Conservation (phyloP, 805 yeast genomes). For the Jamesozyma rosinii region DNA sequence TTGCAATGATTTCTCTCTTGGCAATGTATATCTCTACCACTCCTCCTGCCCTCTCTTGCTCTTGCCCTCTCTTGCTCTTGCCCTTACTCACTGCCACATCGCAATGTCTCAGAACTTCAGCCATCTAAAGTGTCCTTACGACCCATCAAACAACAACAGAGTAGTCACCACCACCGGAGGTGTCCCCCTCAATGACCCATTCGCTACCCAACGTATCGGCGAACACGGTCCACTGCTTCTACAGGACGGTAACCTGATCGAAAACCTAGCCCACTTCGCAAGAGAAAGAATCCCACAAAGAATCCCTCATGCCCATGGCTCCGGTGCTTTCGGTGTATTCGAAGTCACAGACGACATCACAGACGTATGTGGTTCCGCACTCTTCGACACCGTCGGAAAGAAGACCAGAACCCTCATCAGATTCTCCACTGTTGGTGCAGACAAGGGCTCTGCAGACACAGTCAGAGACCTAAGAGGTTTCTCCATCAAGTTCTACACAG, state of each 20-base stretch:
- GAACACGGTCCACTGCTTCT: slow-evolving; percentile 69
- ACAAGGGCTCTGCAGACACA: slow-evolving; percentile 55
- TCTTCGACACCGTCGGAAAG: slow-evolving; percentile 67
- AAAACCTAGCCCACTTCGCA: slow-evolving; percentile 77
- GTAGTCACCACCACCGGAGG: slow-evolving; percentile 66
- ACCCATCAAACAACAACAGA: slow-evolving; percentile 28
- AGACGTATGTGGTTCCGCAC: slow-evolving; percentile 59
- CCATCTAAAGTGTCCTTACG: not conserved
- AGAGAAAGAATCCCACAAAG: slow-evolving; percentile 87
- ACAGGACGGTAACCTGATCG: slow-evolving; percentile 76
- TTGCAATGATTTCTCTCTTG: too few relatives aligned
- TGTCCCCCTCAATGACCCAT: slow-evolving; percentile 65
- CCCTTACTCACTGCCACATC: not conserved
- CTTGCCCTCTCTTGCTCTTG: not conserved
- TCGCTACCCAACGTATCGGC: slow-evolving; percentile 67
- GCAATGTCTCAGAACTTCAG: not conserved
- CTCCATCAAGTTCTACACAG: slow-evolving; percentile 57
- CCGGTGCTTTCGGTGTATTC: slow-evolving; percentile 81
- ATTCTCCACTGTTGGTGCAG: slow-evolving; percentile 69
- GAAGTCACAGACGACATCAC: slow-evolving; percentile 80
- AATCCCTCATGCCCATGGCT: slow-evolving; percentile 89
- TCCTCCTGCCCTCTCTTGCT: not conserved
- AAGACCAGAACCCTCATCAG: slow-evolving; percentile 64
- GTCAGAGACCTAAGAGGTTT: slow-evolving; percentile 67
- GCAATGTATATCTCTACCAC: not conserved